Percentiles rank a stretch among this genome's conserved stretches.
phyloP scores from a whole-genome alignment of 345 rosid species.

The Garcia nutans region DNA sequence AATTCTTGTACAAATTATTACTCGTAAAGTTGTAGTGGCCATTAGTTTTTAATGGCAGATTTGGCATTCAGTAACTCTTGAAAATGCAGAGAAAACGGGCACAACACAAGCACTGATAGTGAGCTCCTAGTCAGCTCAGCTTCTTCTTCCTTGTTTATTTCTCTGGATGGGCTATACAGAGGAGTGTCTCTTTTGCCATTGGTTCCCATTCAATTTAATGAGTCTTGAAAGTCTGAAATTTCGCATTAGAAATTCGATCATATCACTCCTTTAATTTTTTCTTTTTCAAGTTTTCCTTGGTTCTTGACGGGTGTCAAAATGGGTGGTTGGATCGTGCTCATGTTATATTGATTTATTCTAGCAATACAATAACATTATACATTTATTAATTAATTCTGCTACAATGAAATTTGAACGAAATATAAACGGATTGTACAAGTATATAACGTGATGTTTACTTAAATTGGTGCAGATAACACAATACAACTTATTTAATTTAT shows the following conservation, averaged over 20 bases:
- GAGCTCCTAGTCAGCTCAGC: background rate
- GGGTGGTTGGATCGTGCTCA: no score
- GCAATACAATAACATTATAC: no score
- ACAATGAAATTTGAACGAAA: no score
- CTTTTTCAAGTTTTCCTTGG: background rate
- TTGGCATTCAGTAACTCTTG: background rate
- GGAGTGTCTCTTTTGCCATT: background rate
- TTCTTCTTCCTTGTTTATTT: background rate
- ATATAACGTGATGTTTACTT: no score
- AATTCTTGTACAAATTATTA: constrained; percentile 18
- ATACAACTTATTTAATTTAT: no score
- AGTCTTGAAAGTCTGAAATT: no score
- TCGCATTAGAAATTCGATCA: background rate
- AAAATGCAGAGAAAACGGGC: background rate
- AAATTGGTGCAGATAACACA: no score
- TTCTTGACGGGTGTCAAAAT: no score
- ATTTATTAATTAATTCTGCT: no score
- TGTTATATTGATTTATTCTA: no score
- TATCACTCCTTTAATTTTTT: no score
- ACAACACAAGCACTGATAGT: background rate
- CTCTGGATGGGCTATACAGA: background rate
- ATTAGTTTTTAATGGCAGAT: background rate
- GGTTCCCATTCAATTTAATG: background rate
- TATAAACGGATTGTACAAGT: no score
- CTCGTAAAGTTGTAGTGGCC: constrained; percentile 3